These are phyloP conservation scores for Acacia melanoxylon DNA, from an alignment of 306 rosid species.

Conservation along the genomic window DNA sequence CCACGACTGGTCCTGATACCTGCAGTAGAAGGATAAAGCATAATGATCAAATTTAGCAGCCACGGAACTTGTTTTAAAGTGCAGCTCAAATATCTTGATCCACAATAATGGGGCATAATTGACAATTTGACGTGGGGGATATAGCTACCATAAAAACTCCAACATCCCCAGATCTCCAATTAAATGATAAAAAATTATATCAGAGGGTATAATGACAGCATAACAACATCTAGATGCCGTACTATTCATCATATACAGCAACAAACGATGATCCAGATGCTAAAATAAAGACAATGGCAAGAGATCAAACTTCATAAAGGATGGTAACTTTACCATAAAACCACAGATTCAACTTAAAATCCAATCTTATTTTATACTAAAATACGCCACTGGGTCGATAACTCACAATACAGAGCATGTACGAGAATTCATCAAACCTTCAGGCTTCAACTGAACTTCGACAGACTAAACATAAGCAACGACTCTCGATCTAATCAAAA, in stretches of 20 bases:
- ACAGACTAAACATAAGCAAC: neutral
- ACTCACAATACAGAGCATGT: constrained; percentile 1
- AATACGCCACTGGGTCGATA: neutral
- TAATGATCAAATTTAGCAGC: neutral
- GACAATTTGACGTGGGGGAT: neutral
- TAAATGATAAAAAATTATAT: neutral
- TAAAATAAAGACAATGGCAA: neutral
- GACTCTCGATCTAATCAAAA: neutral
- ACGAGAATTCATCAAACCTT: neutral
- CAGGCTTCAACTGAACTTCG: constrained; percentile 17
- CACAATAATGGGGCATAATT: neutral
- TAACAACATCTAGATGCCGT: neutral
- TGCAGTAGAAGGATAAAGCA: constrained; percentile 30
- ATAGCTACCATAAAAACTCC: neutral
- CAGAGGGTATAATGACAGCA: constrained; percentile 8
- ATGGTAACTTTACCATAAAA: neutral
- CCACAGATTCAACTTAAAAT: neutral
- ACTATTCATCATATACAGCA: neutral
- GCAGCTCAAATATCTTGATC: neutral
- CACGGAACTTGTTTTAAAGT: neutral
- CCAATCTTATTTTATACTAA: neutral
- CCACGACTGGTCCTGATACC: constrained; percentile 99
- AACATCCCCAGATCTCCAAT: neutral
- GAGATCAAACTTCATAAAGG: constrained; percentile 11
- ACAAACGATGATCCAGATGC: neutral